Evolutionary conservation across 2,329 filamentous ascomycete species (phyloP), one percentile per base, ranked within the genome.

Genomic region (Nothophoma quercina): DNA sequence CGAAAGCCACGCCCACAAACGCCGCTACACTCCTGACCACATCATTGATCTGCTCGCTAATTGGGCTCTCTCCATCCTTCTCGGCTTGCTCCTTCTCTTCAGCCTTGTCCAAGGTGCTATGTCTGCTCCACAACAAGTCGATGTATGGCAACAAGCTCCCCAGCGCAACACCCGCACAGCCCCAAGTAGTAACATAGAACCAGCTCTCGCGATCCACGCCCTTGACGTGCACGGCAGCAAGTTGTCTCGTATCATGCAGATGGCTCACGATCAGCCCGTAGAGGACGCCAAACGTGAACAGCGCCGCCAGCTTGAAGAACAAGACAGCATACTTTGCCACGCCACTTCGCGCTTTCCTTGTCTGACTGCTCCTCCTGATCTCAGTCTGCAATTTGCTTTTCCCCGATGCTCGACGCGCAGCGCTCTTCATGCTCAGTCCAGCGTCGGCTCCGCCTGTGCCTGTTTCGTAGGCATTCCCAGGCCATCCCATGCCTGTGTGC

Each of bases 101-200:
- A 2, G 5, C n/a, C 28, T 38, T 10, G 18, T 26, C 36, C 1
- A 50, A 36, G 59, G 81, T 76, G 7, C 78, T 73, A 34, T 81
- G 78, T 2, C 62, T 57, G 55, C 88, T 85, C 85, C 89, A 95
- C 8, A 92, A 72, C 9, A 83, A 78, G 72, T 99, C 95, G 16
- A 96, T 83, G 84, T 88, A 93, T 1, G 95, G 95, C 51, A 98
- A 77, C 42, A 96, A 75, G 51, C 86, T 88, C 5, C 95, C 95
- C 19, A 97, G 77, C 0, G 83, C 80, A 4, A 96, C 85, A 13
- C 92, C 93, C 0, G 88, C 87, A 8, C 88, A 64, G 1, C 92
- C 95, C 93, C 95, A 99, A 58, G 90, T 88, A 0, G 81, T 77
- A 47, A 96, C 78, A 71, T 96, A 96, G 34, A 78, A 76, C 84